Base-by-base conservation (phyloP, 1,284 basidiomycete species). In the Cutaneotrichosporon sp. region DNA sequence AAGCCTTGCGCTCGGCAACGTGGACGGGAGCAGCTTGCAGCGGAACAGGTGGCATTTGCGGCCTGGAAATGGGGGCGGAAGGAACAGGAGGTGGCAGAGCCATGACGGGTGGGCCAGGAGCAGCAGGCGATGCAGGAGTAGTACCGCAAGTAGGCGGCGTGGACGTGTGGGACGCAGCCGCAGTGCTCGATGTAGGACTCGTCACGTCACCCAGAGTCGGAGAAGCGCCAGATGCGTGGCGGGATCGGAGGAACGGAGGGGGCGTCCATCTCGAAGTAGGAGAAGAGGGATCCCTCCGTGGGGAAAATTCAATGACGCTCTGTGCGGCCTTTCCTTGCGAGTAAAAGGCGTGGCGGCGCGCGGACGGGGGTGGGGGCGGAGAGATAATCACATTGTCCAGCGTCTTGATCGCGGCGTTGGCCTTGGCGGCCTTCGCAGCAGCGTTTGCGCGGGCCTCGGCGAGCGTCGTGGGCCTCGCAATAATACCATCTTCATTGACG, bases 291-390 rank as follows among this genome's bases (percentile, higher is more conserved):
- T 42, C 32, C 25, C 32, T 35, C 19, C 47, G 20, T 22, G 38
- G 25, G 26, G 11, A 48, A 17, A 65, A 51, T 45, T 63, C 63
- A 46, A 65, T 55, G 20, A 55, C 54, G 16, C 56, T 59, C 56
- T 57, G 56, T 14, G 61, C 54, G 12, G 60, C 60, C 38, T 52
- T 51, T 49, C 53, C 52, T 43, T 61, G 61, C 8, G 44, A 37
- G 52, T 65, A 65, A 50, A 65, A 60, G 3, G 51, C 37, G 31
- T 51, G 46, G 27, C 55, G 46, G 46, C 48, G 17, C 5, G 55
- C 49, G 3, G 46, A 19, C 3, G 41, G 16, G 16, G 46, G 42
- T 11, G 25, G 14, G 25, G 43, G 27, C 17, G 25, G 9, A 17
- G n/a, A 4, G 34, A 35, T 9, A 14, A 41, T 25, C 12, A 14